Base-by-base conservation (phyloP, 2,329 filamentous ascomycete genomes). In the Onygenales sp. region DNA sequence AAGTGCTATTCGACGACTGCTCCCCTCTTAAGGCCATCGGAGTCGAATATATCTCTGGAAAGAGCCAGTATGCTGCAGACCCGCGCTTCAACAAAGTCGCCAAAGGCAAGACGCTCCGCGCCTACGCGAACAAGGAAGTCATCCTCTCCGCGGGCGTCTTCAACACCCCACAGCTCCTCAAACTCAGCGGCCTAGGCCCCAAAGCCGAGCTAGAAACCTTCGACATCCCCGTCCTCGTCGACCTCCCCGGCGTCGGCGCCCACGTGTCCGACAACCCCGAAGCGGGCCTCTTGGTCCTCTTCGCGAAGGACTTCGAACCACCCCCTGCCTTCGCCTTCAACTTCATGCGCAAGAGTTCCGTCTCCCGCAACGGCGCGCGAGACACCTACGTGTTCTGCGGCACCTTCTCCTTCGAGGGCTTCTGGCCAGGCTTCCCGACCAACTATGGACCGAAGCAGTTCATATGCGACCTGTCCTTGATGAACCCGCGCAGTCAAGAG, bases 261-360 rank as follows among this genome's bases (percentile, higher is more conserved):
- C 83, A 86, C 66, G 72, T 87, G 3, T 72, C 83, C 54, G 83
- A 87, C 61, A 81, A 83, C 57, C 78, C 78, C 43, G 78, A 78
- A 68, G 44, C 14, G 4, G 44, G 44, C 31, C 53, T 51, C 14
- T 14, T 42, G 10, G 14, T 13, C 21, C 48, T 52, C n/a, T 9
- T 33, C 7, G 4, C 9, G 3, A 21, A 43, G 17, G 36, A 39
- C 36, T n/a, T 39, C 36, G 9, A 39, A n/a, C 9, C 9, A 7
- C 8, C 10, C 7, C 39, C 31, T 7, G 10, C n/a, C 10, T 6
- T 10, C 14, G 14, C 10, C 31, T 53, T 48, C 31, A 48, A 36
- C 32, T 10, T 32, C 35, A 17, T 51, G 21, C 48, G 13, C 21
- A 41, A 51, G 27, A 42, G 13, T 2, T 38, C 48, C 5, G 38